A percentile compares a stretch with the other conserved stretches of the same genome.
Conservation (phyloP, 2,329 filamentous ascomycete species). For the Parastagonospora nodorum region DNA sequence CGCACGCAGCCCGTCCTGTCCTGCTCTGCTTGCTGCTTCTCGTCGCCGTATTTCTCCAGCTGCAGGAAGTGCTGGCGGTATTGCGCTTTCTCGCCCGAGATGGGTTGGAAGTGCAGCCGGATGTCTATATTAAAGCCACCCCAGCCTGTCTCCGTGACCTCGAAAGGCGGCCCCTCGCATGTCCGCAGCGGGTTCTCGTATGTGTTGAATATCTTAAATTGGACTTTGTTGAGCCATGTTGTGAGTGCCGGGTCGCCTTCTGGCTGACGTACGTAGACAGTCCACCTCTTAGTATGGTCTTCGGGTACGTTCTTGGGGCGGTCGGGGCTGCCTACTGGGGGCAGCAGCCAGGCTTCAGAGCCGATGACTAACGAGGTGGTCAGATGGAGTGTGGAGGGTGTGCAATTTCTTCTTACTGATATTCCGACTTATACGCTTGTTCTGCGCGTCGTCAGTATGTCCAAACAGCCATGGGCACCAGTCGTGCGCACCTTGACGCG, state of each 20-base stretch:
- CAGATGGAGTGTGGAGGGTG: background rate
- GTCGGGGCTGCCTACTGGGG: slow-evolving; percentile 69
- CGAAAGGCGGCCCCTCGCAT: slow-evolving; percentile 75
- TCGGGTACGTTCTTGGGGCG: slow-evolving; percentile 73
- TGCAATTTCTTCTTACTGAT: slow-evolving; percentile 35
- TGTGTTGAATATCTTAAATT: slow-evolving; percentile 98
- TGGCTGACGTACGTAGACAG: slow-evolving; percentile 88
- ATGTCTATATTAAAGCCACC: slow-evolving; percentile 97
- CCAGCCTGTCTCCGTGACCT: slow-evolving; percentile 93
- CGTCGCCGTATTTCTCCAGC: slow-evolving; percentile 82
- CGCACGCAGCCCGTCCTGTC: slow-evolving; percentile 63
- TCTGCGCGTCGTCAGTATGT: slow-evolving; percentile 34
- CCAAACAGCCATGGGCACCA: background rate
- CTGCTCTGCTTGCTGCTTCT: slow-evolving; percentile 67
- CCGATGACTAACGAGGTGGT: slow-evolving; percentile 50
- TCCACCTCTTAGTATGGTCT: slow-evolving; percentile 97
- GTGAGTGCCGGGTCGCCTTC: slow-evolving; percentile 85
- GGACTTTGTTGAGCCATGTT: slow-evolving; percentile 94
- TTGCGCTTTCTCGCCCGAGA: slow-evolving; percentile 90
- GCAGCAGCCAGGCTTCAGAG: slow-evolving; percentile 61
- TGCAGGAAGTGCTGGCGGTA: slow-evolving; percentile 93
- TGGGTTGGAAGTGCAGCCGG: slow-evolving; percentile 88
- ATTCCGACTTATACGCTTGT: slow-evolving; percentile 48
- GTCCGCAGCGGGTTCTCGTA: slow-evolving; percentile 88
- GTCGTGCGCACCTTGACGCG: slow-evolving; percentile 50